phyloP scores from a whole-genome alignment of 164 flowering plant genomes.

The Magnolia officinalis region DNA sequence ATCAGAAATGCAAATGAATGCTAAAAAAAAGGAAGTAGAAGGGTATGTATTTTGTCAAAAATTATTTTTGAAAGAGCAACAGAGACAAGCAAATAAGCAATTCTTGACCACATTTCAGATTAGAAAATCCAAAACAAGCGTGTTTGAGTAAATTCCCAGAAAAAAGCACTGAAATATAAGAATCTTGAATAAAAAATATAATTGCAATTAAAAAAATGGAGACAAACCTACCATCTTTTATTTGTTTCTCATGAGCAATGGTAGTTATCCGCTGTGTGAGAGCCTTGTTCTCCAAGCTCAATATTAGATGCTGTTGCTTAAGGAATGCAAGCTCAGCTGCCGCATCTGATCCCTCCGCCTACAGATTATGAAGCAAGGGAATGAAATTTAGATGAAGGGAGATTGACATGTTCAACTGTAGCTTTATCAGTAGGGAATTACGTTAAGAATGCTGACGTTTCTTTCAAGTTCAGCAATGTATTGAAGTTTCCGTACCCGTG shows the following conservation, averaged over 20 bases:
- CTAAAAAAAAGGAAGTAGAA: too few relatives aligned
- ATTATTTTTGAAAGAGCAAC: too few relatives aligned
- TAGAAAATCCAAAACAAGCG: too few relatives aligned
- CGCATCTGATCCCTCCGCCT: conserved; percentile 84
- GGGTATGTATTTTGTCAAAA: too few relatives aligned
- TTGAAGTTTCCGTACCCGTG: conserved; percentile 94
- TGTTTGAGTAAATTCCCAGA: too few relatives aligned
- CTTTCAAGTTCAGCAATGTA: conserved; percentile 94
- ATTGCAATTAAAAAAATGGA: neutral
- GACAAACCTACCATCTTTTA: conserved; percentile 62
- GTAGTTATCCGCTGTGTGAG: conserved; percentile 84
- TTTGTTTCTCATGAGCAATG: conserved; percentile 77
- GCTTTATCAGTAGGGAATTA: neutral
- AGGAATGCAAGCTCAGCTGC: conserved; percentile 85
- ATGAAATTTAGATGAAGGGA: neutral
- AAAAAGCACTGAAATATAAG: too few relatives aligned
- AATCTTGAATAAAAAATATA: too few relatives aligned
- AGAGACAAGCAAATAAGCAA: too few relatives aligned
- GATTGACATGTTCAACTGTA: neutral
- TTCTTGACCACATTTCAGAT: too few relatives aligned
- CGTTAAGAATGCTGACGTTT: conserved; percentile 51
- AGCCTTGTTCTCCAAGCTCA: conserved; percentile 88
- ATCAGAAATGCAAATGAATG: too few relatives aligned
- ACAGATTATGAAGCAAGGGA: conserved; percentile 10
- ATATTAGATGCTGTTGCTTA: conserved; percentile 72